Percentiles rank a stretch among this genome's conserved stretches.
Conservation (phyloP, 1,284 basidiomycete genomes). For the Apiotrichum gracile region DNA sequence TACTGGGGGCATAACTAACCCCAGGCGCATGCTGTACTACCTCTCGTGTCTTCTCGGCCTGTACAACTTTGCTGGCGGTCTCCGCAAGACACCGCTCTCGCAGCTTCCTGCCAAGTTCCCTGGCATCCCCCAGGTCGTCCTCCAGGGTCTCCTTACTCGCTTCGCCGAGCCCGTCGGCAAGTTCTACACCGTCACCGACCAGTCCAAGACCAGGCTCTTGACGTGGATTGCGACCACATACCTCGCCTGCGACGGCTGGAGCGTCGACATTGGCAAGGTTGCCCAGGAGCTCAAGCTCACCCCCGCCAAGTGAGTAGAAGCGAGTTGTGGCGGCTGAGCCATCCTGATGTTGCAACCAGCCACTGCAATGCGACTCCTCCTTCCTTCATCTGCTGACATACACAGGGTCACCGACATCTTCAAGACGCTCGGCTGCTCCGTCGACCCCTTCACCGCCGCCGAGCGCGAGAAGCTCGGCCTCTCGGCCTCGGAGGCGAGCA, state of each 20-base stretch:
- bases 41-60: conserved; percentile 70
- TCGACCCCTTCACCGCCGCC: conserved; percentile 55
- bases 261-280: conserved; percentile 60
- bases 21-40: conserved; percentile 69
- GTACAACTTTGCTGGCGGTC: conserved; percentile 48
- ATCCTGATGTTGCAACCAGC: neutral
- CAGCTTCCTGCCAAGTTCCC: conserved; percentile 55
- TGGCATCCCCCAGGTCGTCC: conserved; percentile 57
- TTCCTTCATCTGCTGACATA: neutral
- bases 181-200: conserved; percentile 64
- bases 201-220: conserved; percentile 63
- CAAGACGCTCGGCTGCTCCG: conserved; percentile 59
- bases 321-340: neutral
- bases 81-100: conserved; percentile 17
- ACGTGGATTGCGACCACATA: conserved; percentile 73
- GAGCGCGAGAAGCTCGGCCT: conserved; percentile 63
- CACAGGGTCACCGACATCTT: conserved; percentile 45
- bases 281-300: conserved; percentile 67
- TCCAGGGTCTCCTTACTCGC: conserved; percentile 68
- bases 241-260: conserved; percentile 68
- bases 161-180: conserved; percentile 64
- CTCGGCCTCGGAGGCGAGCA: conserved; percentile 55
- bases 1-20: neutral
- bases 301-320: conserved; percentile 55
- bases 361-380: too few species aligned